Evolutionary conservation across 805 yeast species (phyloP).

Genomic region (Scheffersomyces ergatensis): DNA sequence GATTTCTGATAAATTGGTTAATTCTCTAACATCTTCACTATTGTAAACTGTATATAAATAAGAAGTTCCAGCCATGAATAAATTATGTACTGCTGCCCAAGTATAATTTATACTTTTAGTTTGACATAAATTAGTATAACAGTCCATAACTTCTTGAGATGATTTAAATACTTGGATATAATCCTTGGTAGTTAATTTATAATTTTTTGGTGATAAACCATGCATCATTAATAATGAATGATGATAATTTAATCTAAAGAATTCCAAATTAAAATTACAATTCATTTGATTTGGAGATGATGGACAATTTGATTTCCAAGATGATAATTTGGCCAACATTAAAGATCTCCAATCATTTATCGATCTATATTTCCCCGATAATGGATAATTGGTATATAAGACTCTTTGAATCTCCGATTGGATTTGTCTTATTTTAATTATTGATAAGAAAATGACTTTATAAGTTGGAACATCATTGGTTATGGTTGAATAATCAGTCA

Average conservation of each 20-base stretch:
- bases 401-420: conserved; percentile 77
- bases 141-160: conserved; percentile 62
- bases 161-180: conserved; percentile 57
- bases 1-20: conserved; percentile 43
- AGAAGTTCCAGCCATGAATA: conserved; percentile 87
- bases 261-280: conserved; percentile 69
- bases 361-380: conserved; percentile 60
- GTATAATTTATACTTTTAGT: conserved; percentile 72
- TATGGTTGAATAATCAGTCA: conserved; percentile 35
- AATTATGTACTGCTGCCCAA: conserved; percentile 89
- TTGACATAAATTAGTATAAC: conserved; percentile 58
- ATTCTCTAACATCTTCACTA: conserved; percentile 50
- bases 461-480: conserved; percentile 51
- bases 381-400: conserved; percentile 66
- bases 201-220: conserved; percentile 74
- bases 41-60: conserved; percentile 75
- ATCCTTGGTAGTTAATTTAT: conserved; percentile 52
- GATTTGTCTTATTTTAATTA: conserved; percentile 66
- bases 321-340: conserved; percentile 49
- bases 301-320: conserved; percentile 63
- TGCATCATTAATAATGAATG: conserved; percentile 71
- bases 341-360: conserved; percentile 63
- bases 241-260: conserved; percentile 71
- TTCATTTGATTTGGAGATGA: conserved; percentile 58
- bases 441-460: conserved; percentile 63